phyloP scores from a whole-genome alignment of 768 basidiomycete genomes.

The Galerina marginata region DNA sequence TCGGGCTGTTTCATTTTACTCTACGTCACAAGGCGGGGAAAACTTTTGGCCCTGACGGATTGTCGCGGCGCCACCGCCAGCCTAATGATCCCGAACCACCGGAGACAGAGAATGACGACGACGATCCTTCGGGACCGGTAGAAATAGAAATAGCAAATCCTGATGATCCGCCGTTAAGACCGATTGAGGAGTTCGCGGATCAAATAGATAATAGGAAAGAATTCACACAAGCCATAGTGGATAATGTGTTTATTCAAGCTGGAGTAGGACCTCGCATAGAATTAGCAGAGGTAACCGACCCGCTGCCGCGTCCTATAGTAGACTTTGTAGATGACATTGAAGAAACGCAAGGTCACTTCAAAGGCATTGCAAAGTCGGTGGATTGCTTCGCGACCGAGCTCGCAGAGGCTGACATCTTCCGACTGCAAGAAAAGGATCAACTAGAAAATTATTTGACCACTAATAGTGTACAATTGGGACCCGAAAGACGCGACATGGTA shows the following conservation, averaged over 20 bases:
- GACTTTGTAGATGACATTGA: not conserved
- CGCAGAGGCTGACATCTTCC: not conserved
- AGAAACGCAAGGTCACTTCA: not conserved
- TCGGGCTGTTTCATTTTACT: slow-evolving; percentile 37
- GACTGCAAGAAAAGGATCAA: not conserved
- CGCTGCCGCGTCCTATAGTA: not conserved
- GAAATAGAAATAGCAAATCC: no score
- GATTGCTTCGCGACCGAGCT: not conserved
- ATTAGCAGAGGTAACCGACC: no score
- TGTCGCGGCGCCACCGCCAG: slow-evolving; percentile 26
- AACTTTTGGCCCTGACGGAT: slow-evolving; percentile 34
- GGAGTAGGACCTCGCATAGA: no score
- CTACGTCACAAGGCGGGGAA: slow-evolving; percentile 33
- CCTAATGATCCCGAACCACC: slow-evolving; percentile 17
- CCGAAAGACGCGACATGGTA: not conserved
- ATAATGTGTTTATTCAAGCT: no score
- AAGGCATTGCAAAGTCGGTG: not conserved
- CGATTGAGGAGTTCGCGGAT: no score
- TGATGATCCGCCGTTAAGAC: no score
- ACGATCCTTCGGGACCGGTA: no score
- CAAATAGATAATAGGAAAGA: no score
- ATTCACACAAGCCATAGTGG: no score
- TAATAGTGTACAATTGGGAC: no score
- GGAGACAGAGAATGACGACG: not conserved
- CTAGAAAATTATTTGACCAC: no score